Evolutionary conservation across 345 rosid species (phyloP).

Genomic region (Pugionium cornutum): DNA sequence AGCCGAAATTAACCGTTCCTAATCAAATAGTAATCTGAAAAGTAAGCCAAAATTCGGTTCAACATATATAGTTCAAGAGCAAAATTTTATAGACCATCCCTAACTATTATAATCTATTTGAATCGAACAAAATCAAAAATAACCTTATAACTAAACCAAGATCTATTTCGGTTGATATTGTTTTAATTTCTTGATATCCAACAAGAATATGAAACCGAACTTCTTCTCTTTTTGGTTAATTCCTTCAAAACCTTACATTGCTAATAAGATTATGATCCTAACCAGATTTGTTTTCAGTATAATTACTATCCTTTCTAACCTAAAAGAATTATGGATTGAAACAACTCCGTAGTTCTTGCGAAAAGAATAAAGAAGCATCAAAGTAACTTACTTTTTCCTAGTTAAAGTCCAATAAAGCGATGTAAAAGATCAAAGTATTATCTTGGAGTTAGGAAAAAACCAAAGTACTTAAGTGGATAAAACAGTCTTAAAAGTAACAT

Average conservation of each 20-base stretch:
- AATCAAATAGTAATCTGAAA: neutral
- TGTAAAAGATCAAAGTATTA: constrained; percentile 9
- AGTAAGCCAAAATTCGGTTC: neutral
- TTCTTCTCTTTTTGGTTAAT: too few species aligned
- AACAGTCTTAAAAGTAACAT: neutral
- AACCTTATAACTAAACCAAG: neutral
- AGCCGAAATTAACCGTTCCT: neutral
- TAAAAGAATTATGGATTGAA: too few species aligned
- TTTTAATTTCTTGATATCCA: too few species aligned
- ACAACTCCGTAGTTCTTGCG: neutral
- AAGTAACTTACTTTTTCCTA: constrained; percentile 4
- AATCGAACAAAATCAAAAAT: neutral
- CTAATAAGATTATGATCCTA: neutral
- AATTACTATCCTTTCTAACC: neutral
- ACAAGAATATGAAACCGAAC: neutral
- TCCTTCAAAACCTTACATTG: neutral
- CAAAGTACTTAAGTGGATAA: neutral
- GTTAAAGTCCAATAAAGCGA: neutral
- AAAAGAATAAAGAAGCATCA: constrained; percentile 4
- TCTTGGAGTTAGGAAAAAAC: too few species aligned
- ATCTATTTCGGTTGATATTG: neutral
- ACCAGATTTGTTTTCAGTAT: neutral
- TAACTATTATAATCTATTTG: neutral
- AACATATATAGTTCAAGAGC: too few species aligned
- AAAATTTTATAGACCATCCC: too few species aligned